Conservation (phyloP, 1,139 yeast genomes). For the Lizanozyma gosingica region DNA sequence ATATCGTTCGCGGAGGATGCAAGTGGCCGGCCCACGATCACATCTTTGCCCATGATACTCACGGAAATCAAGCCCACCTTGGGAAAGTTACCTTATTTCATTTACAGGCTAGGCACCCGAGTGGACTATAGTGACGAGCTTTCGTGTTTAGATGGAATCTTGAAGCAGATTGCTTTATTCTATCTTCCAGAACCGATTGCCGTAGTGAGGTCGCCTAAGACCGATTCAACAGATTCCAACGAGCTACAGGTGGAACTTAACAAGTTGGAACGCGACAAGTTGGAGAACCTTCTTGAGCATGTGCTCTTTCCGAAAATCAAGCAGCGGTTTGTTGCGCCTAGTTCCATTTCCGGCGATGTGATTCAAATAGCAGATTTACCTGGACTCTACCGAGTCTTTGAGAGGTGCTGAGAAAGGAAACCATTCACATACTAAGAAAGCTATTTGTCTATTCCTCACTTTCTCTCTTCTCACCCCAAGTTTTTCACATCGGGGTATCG, state of each 20-base stretch:
- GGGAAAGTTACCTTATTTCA: constrained; percentile 56
- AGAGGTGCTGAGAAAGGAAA: constrained; percentile 86
- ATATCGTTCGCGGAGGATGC: constrained; percentile 30
- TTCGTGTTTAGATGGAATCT: constrained; percentile 54
- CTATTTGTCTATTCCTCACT: no score
- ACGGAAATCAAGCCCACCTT: constrained; percentile 55
- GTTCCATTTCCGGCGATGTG: constrained; percentile 40
- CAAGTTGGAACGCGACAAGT: constrained; percentile 8
- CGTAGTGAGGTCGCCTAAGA: no score
- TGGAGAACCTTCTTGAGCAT: constrained; percentile 40
- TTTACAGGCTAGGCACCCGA: constrained; percentile 49
- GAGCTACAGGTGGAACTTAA: constrained; percentile 8
- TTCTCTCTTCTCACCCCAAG: no score
- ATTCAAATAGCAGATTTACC: constrained; percentile 89
- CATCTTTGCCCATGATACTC: constrained; percentile 58
- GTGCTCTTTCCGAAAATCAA: constrained; percentile 60
- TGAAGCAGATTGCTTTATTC: constrained; percentile 62
- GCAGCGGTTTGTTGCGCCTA: constrained; percentile 58
- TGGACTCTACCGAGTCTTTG: constrained; percentile 85
- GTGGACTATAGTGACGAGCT: constrained; percentile 63
- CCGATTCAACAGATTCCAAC: constrained; percentile 14
- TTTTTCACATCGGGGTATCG: no score
- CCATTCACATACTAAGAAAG: no score
- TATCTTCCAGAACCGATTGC: constrained; percentile 64
- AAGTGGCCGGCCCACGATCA: constrained; percentile 23